Conservation (phyloP, 306 rosid genomes). For the Ceratonia siliqua region DNA sequence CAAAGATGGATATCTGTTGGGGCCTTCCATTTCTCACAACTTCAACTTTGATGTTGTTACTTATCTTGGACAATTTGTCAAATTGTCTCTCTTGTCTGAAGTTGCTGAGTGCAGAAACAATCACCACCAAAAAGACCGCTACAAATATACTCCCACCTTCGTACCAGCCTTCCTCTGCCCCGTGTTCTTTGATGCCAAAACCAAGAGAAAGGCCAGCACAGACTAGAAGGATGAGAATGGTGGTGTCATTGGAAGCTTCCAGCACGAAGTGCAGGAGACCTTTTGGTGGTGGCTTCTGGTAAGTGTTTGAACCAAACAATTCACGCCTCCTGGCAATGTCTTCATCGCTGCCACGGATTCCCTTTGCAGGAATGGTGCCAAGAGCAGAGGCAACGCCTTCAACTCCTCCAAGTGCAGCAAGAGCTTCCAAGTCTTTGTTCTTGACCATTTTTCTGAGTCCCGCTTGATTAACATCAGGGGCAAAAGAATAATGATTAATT, state of each 20-base stretch:
- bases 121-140: constrained; percentile 71
- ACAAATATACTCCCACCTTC: constrained; percentile 85
- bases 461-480: constrained; percentile 31
- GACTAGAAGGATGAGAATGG: constrained; percentile 65
- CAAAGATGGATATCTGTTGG: constrained; percentile 62
- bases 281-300: constrained; percentile 65
- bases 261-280: constrained; percentile 56
- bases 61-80: constrained; percentile 72
- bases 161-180: constrained; percentile 79
- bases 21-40: constrained; percentile 64
- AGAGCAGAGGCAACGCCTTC: constrained; percentile 47
- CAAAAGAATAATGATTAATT: not conserved
- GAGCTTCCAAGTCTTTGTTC: constrained; percentile 42
- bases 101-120: constrained; percentile 74
- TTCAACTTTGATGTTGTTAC: constrained; percentile 64
- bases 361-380: constrained; percentile 44
- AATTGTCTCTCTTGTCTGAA: constrained; percentile 83
- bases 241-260: constrained; percentile 79
- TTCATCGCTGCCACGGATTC: constrained; percentile 43
- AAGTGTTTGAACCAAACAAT: constrained; percentile 69
- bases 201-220: constrained; percentile 85
- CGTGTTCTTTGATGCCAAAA: constrained; percentile 78
- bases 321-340: constrained; percentile 40
- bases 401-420: constrained; percentile 46
- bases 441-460: constrained; percentile 50